A percentile compares a stretch with the other conserved stretches of the same genome.
Conservation (phyloP, 441 rosid species). For the Isatis lusitanica region DNA sequence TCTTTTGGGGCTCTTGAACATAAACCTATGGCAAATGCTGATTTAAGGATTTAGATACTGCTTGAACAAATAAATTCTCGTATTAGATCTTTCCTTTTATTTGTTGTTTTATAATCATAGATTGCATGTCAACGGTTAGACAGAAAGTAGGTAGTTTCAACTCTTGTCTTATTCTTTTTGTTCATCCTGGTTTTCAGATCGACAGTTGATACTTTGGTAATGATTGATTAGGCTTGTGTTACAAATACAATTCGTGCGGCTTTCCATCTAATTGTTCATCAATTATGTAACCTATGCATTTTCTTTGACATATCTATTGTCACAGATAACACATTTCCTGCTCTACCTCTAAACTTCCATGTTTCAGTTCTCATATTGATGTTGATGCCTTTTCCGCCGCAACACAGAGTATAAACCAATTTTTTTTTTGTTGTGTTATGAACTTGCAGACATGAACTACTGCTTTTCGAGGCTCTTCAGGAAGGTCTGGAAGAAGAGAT, state of each 20-base stretch:
- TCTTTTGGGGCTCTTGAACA: not conserved
- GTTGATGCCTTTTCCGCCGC: no score
- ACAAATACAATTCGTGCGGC: not conserved
- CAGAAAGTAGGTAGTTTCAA: not conserved
- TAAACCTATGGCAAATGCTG: not conserved
- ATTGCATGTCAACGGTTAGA: not conserved
- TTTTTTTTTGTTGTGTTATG: not conserved
- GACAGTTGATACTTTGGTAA: not conserved
- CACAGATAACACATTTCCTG: not conserved
- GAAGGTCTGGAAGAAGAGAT: conserved; percentile 99
- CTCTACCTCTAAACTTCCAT: not conserved
- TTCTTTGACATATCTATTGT: not conserved
- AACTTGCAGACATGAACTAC: conserved; percentile 69
- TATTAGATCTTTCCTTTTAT: not conserved
- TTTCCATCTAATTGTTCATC: not conserved
- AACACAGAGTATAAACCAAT: not conserved
- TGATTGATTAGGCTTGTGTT: not conserved
- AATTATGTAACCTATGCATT: not conserved
- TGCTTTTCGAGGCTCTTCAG: conserved; percentile 87
- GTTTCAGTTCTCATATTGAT: not conserved
- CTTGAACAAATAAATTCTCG: not conserved
- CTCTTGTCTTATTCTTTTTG: not conserved
- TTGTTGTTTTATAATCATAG: not conserved
- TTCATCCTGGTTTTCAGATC: not conserved
- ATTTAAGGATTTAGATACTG: not conserved